Percentiles rank a stretch among this genome's conserved stretches.
Evolutionary conservation across 2,329 filamentous ascomycete genomes (phyloP).

Genomic region (Penicillium sclerotiorum): DNA sequence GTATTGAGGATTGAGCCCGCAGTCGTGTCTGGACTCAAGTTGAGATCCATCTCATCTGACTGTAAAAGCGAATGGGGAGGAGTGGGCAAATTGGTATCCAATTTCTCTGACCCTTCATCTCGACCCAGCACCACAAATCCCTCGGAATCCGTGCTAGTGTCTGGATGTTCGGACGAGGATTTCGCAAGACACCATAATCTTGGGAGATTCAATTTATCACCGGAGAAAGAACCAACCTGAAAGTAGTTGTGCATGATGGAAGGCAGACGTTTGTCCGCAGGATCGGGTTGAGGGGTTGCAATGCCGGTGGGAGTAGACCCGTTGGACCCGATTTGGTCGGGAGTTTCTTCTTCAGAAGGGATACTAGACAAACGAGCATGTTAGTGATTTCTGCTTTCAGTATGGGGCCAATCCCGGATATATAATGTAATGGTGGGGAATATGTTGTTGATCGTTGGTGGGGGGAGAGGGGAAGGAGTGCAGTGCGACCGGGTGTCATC

Average conservation of each 20-base stretch:
- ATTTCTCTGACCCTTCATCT: slow-evolving; percentile 35
- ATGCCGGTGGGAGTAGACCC: slow-evolving; percentile 88
- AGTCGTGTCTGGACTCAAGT: slow-evolving; percentile 41
- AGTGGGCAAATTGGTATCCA: slow-evolving; percentile 43
- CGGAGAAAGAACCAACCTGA: slow-evolving; percentile 94
- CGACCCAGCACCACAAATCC: slow-evolving; percentile 48
- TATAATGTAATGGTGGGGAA: neutral
- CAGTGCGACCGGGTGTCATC: slow-evolving; percentile 6
- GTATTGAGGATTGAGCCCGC: slow-evolving; percentile 47
- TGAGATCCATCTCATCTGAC: slow-evolving; percentile 44
- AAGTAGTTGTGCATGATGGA: slow-evolving; percentile 96
- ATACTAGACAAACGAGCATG: slow-evolving; percentile 26
- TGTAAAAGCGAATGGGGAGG: slow-evolving; percentile 50
- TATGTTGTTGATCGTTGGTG: neutral
- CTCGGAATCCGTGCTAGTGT: slow-evolving; percentile 36
- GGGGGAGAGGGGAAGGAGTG: neutral
- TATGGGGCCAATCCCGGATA: neutral
- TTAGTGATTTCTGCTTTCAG: slow-evolving; percentile 28
- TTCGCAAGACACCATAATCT: slow-evolving; percentile 41
- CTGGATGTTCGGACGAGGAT: slow-evolving; percentile 17
- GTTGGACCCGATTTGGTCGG: slow-evolving; percentile 63
- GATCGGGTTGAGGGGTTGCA: slow-evolving; percentile 90
- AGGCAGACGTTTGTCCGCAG: slow-evolving; percentile 90
- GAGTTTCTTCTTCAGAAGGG: slow-evolving; percentile 44
- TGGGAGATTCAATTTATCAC: slow-evolving; percentile 62